Evolutionary conservation across 192 early-diverging fungal genomes (phyloP), one percentile per base, ranked within the genome.

Genomic region (Lobosporangium transversale): DNA sequence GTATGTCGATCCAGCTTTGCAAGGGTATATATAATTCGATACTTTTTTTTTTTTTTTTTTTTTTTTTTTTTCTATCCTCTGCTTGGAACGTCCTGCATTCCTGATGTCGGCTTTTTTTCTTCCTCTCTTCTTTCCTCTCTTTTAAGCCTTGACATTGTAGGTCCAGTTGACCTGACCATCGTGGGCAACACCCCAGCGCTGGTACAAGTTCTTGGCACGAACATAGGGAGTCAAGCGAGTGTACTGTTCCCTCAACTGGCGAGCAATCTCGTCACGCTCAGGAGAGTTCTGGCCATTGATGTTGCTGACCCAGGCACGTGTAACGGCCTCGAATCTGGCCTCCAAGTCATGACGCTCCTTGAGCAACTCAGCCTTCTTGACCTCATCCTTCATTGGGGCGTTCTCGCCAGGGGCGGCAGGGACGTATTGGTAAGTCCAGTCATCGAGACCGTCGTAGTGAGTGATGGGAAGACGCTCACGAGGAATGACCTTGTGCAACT

Each of bases 401-500:
- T 82, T 79, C 66, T 79, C 81, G 42, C 60, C 65, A 4, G 52
- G 36, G 17, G 42, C 32, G 17, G 58, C 52, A 3, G 58, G 62
- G 8, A 73, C 62, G 57, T 89, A 92, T 36, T 83, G 32, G 79
- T 88, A 92, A 44, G 53, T 52, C 79, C 81, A 89, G 42, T 70
- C 52, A 40, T 85, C 80, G 14, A 75, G 57, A 48, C 94, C 95
- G 20, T 89, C 89, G 18, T 90, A 81, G 48, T 70, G 81, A 8
- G 56, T 50, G 20, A 90, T 89, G 27, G 90, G 90, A 26, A 97
- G 57, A 35, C 87, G 66, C 14, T 80, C 82, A 7, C 81, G 70
- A 20, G 84, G 83, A 56, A 97, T 91, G 52, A 85, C 94, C 32
- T 87, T 66, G 11, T 71, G 69, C 20, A 95, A 62, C 20, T 94